These are phyloP conservation scores for Talaromyces verruculosus DNA, from an alignment of 2,329 filamentous ascomycete genomes.

Conservation along the genomic window DNA sequence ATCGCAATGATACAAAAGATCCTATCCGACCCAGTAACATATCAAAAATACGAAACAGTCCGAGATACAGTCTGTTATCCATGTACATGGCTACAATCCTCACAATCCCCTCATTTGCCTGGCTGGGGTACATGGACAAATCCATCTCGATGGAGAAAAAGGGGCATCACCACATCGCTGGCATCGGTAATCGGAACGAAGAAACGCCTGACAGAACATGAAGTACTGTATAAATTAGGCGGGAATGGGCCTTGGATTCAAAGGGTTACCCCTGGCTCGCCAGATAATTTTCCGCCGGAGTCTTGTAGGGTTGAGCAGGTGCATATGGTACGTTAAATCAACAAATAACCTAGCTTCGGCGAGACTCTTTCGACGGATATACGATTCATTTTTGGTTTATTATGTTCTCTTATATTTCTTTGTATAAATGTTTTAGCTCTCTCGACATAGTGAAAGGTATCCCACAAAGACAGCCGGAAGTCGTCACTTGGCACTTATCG, in stretches of 20 bases:
- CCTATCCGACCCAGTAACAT: background rate
- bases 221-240: slow-evolving; percentile 55
- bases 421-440: slow-evolving; percentile 47
- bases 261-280: slow-evolving; percentile 38
- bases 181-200: background rate
- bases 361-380: background rate
- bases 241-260: slow-evolving; percentile 58
- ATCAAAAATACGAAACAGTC: background rate
- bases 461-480: slow-evolving; percentile 53
- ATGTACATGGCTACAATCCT: background rate
- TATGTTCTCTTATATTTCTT: background rate
- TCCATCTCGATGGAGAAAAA: slow-evolving; percentile 6
- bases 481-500: slow-evolving; percentile 51
- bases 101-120: slow-evolving; percentile 16
- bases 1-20: slow-evolving; percentile 4
- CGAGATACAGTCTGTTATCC: background rate
- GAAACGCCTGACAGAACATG: slow-evolving; percentile 39
- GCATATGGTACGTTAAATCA: slow-evolving; percentile 52
- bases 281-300: slow-evolving; percentile 46
- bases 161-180: background rate
- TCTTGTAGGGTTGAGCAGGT: slow-evolving; percentile 57
- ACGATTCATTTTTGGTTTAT: background rate
- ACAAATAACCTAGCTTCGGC: background rate
- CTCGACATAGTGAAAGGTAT: slow-evolving; percentile 59
- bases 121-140: slow-evolving; percentile 26